Evolutionary conservation across 495 filamentous ascomycete genomes (phyloP).

Genomic region (Penicillium herquei): DNA sequence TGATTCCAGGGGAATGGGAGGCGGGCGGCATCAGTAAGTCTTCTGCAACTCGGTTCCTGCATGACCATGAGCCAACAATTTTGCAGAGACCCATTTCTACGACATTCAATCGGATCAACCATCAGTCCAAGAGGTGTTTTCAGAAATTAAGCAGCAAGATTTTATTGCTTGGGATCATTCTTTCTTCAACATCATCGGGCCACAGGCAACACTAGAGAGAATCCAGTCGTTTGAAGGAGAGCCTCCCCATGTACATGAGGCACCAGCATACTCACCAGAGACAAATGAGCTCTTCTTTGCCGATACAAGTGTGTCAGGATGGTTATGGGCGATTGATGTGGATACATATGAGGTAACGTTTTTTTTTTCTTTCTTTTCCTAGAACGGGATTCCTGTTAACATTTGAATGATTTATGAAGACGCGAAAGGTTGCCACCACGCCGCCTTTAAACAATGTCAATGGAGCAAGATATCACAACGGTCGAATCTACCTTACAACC

Average conservation of each 20-base stretch:
- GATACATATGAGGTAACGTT: conserved; percentile 9
- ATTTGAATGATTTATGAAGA: not conserved
- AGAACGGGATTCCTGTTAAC: not conserved
- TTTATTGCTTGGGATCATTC: conserved; percentile 13
- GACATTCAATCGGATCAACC: conserved; percentile 11
- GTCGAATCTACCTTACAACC: conserved; percentile 6
- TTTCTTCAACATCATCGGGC: conserved; percentile 12
- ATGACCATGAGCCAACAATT: not conserved
- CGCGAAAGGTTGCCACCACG: conserved; percentile 6
- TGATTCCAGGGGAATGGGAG: conserved; percentile 13
- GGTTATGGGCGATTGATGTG: conserved; percentile 15
- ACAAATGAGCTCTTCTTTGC: conserved; percentile 14
- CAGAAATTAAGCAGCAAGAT: not conserved
- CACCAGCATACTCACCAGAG: conserved; percentile 12
- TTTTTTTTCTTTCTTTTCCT: not conserved
- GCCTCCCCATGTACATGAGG: conserved; percentile 10
- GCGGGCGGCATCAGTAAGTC: conserved; percentile 10
- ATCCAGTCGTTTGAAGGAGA: conserved; percentile 14
- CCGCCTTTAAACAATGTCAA: conserved; percentile 13
- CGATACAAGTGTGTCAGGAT: conserved; percentile 9
- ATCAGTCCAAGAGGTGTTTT: not conserved
- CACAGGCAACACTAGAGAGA: conserved; percentile 9
- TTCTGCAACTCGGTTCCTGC: not conserved
- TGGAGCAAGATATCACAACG: conserved; percentile 13
- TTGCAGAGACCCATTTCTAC: conserved; percentile 10